phyloP scores from a whole-genome alignment of 75 land plant species.

The Pseudotsuga menziesii region DNA sequence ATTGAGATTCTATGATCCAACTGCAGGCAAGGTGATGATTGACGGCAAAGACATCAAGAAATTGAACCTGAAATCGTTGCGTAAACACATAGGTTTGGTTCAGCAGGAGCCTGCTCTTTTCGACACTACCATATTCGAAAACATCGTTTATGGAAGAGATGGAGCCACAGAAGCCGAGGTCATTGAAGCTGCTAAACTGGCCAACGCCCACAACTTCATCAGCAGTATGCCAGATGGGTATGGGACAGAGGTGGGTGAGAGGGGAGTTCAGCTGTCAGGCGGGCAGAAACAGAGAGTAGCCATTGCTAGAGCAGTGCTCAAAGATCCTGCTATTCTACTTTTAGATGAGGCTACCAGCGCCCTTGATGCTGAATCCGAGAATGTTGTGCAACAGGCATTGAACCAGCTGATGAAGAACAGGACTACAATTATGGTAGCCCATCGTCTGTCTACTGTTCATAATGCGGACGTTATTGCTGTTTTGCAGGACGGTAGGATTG shows the following conservation, averaged over 20 bases:
- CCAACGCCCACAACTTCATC: slow-evolving; percentile 83
- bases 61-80: slow-evolving; percentile 44
- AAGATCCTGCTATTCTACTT: slow-evolving; percentile 76
- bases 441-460: slow-evolving; percentile 76
- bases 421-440: slow-evolving; percentile 84
- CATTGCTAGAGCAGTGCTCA: slow-evolving; percentile 87
- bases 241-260: slow-evolving; percentile 76
- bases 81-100: slow-evolving; percentile 68
- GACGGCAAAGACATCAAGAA: slow-evolving; percentile 59
- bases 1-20: slow-evolving; percentile 66
- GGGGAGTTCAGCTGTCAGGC: slow-evolving; percentile 70
- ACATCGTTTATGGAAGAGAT: slow-evolving; percentile 75
- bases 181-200: slow-evolving; percentile 62
- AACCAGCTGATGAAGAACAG: slow-evolving; percentile 72
- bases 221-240: slow-evolving; percentile 75
- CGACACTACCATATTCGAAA: slow-evolving; percentile 63
- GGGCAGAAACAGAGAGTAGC: slow-evolving; percentile 86
- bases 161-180: slow-evolving; percentile 58
- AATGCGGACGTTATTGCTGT: slow-evolving; percentile 83
- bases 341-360: slow-evolving; percentile 94
- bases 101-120: slow-evolving; percentile 87
- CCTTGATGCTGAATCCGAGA: slow-evolving; percentile 82
- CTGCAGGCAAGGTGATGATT: slow-evolving; percentile 30
- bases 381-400: slow-evolving; percentile 79
- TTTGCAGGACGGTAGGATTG: slow-evolving; percentile 71